Conservation (phyloP, 305 asterid species). For the Fraxinus albicans region DNA sequence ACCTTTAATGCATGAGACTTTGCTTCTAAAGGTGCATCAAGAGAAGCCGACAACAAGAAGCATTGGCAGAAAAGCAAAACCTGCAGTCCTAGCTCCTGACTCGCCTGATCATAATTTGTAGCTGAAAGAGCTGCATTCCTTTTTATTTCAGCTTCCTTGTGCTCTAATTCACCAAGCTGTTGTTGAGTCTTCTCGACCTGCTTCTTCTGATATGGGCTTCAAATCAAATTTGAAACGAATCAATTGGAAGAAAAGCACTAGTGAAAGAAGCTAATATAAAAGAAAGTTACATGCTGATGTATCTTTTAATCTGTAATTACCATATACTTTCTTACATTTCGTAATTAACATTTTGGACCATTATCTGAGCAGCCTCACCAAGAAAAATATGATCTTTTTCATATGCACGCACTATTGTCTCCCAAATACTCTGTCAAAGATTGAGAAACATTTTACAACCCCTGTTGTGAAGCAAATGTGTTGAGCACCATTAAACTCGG, state of each 20-base stretch:
- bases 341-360: slow-evolving; percentile 90
- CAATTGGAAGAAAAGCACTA: not conserved
- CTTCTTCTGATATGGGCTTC: slow-evolving; percentile 88
- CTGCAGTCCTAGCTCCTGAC: slow-evolving; percentile 95
- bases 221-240: slow-evolving; percentile 16
- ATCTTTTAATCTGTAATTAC: not conserved
- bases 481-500: not conserved
- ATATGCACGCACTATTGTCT: slow-evolving; percentile 74
- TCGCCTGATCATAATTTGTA: slow-evolving; percentile 84
- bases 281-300: not conserved
- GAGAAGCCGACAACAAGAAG: not conserved
- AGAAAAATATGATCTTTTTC: slow-evolving; percentile 86
- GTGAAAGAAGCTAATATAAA: not conserved
- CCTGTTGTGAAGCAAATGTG: slow-evolving; percentile 3
- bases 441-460: slow-evolving; percentile 17
- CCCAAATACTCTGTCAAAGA: slow-evolving; percentile 84
- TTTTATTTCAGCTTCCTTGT: slow-evolving; percentile 88
- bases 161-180: slow-evolving; percentile 83
- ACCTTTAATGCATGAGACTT: not conserved
- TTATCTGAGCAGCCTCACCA: slow-evolving; percentile 93
- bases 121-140: slow-evolving; percentile 95
- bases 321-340: slow-evolving; percentile 63
- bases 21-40: slow-evolving; percentile 7
- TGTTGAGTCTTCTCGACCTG: slow-evolving; percentile 92
- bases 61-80: slow-evolving; percentile 35